These are phyloP conservation scores for Lactarius tabidus DNA, from an alignment of 768 basidiomycete genomes.

Conservation along the genomic window DNA sequence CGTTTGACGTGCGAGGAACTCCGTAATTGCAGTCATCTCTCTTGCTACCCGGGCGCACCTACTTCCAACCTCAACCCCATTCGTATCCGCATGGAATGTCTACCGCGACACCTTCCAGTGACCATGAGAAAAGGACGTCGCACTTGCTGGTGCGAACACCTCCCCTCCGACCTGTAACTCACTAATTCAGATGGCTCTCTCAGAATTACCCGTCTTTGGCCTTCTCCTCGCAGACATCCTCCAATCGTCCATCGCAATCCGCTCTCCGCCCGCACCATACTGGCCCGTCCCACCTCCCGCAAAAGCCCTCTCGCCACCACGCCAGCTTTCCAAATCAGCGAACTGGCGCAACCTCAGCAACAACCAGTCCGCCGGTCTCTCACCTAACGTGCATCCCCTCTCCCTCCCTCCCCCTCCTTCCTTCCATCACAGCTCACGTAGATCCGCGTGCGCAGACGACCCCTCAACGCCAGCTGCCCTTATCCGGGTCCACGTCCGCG, in stretches of 20 bases:
- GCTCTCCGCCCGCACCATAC: constrained; percentile 18
- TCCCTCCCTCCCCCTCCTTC: too few relatives aligned
- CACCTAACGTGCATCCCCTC: constrained; percentile 19
- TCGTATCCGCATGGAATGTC: constrained; percentile 21
- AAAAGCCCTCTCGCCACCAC: constrained; percentile 5
- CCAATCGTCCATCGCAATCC: constrained; percentile 19
- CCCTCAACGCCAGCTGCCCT: constrained; percentile 26
- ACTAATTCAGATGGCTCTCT: neutral
- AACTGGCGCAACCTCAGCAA: constrained; percentile 17
- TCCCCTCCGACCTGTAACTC: neutral
- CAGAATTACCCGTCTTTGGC: constrained; percentile 15
- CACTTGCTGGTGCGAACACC: constrained; percentile 11
- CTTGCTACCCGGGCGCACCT: constrained; percentile 24
- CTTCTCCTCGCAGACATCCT: constrained; percentile 20
- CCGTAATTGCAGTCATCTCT: constrained; percentile 13
- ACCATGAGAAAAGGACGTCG: constrained; percentile 16
- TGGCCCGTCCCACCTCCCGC: constrained; percentile 20
- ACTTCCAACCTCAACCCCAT: constrained; percentile 23
- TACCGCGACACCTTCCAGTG: constrained; percentile 23
- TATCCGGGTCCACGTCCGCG: constrained; percentile 14
- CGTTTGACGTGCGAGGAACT: constrained; percentile 17
- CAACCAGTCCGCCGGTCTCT: constrained; percentile 12
- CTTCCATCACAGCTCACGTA: neutral
- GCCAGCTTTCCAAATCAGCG: neutral
- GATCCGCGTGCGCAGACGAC: constrained; percentile 11